phyloP scores from a whole-genome alignment of 2,329 filamentous ascomycete species.

The Fonsecaea multimorphosa region DNA sequence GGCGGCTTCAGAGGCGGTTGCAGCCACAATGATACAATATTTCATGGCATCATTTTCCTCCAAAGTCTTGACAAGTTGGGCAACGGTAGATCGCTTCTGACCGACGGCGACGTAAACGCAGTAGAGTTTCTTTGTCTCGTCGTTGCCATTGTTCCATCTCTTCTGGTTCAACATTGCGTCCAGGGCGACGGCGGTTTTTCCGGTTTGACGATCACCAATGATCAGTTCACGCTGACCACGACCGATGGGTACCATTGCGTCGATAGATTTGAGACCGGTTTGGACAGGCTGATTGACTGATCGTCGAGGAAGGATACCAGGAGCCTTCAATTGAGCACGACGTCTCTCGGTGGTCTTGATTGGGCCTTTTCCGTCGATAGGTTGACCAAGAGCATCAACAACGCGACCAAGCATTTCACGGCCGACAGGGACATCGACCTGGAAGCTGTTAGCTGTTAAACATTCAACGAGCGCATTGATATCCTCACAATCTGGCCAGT shows the following conservation, averaged over 20 bases:
- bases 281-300: conserved; percentile 99
- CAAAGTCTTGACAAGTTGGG: conserved; percentile 98
- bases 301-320: conserved; percentile 93
- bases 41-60: conserved; percentile 99
- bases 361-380: conserved; percentile 98
- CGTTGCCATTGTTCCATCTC: conserved; percentile 86
- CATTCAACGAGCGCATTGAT: conserved; percentile 9
- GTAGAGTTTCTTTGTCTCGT: conserved; percentile 99
- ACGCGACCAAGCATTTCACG: conserved; percentile 94
- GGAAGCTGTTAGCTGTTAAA: conserved; percentile 37
- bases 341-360: conserved; percentile 88
- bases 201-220: conserved; percentile 99
- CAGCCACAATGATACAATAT: conserved; percentile 91
- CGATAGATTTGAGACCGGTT: conserved; percentile 98
- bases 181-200: conserved; percentile 98
- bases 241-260: conserved; percentile 99
- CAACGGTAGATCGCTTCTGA: conserved; percentile 99
- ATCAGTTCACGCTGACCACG: conserved; percentile 99
- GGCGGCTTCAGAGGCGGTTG: conserved; percentile 95
- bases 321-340: conserved; percentile 98
- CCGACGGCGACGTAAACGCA: conserved; percentile 98
- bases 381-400: conserved; percentile 97
- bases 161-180: conserved; percentile 99
- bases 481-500: conserved; percentile 93
- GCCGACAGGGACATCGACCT: conserved; percentile 98